phyloP scores from a whole-genome alignment of 805 yeast species.

The Brettanomyces custersianus region DNA sequence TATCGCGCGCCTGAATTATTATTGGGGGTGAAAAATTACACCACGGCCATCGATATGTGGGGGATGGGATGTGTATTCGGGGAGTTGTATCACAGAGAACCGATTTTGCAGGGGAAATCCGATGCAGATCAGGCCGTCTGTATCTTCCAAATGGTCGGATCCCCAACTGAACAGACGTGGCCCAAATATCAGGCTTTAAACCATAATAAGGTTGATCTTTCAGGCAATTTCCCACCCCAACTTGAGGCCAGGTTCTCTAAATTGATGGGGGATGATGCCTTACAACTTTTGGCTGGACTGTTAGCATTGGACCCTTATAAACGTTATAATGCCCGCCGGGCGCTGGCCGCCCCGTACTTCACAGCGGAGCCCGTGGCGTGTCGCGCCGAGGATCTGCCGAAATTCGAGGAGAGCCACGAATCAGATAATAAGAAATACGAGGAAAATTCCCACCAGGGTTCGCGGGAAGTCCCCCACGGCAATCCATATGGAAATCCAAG shows the following conservation, averaged over 20 bases:
- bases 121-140: constrained; percentile 83
- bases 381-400: constrained; percentile 43
- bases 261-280: constrained; percentile 30
- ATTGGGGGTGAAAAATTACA: constrained; percentile 75
- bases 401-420: constrained; percentile 83
- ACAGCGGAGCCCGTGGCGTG: constrained; percentile 57
- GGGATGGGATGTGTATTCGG: constrained; percentile 95
- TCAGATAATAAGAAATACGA: constrained; percentile 59
- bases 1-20: constrained; percentile 93
- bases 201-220: constrained; percentile 33
- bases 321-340: constrained; percentile 74
- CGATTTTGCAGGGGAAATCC: constrained; percentile 76
- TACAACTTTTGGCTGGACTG: constrained; percentile 51
- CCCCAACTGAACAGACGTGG: constrained; percentile 57
- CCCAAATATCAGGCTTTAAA: constrained; percentile 55
- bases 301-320: constrained; percentile 61
- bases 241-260: constrained; percentile 41
- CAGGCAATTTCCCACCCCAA: constrained; percentile 27
- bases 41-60: constrained; percentile 97
- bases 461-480: constrained; percentile 2
- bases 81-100: constrained; percentile 73
- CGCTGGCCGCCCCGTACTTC: constrained; percentile 65
- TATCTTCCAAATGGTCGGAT: constrained; percentile 75
- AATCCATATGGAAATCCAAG: neutral
- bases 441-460: constrained; percentile 29